Percentiles rank a stretch among this genome's conserved stretches.
These are phyloP conservation scores for Purpureocillium lavendulum DNA, from an alignment of 2,329 filamentous ascomycete genomes.

Conservation along the genomic window DNA sequence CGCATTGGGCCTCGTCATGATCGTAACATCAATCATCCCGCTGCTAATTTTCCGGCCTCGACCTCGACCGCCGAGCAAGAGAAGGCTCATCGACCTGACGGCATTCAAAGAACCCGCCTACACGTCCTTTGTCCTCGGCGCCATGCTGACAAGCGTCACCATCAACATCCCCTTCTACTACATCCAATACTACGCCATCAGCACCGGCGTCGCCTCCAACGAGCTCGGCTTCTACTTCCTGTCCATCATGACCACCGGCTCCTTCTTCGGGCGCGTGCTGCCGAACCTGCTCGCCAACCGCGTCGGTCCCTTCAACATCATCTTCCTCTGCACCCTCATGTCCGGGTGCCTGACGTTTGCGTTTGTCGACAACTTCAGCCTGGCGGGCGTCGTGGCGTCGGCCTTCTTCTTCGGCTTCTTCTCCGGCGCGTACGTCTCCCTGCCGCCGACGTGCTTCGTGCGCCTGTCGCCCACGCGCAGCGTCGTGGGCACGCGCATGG, in stretches of 20 bases:
- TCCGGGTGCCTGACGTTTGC: conserved; percentile 28
- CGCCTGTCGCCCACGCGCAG: conserved; percentile 25
- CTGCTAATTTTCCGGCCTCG: no score
- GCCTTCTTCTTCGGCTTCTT: conserved; percentile 36
- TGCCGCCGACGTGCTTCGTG: conserved; percentile 32
- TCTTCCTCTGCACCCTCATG: conserved; percentile 21
- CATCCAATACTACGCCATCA: conserved; percentile 31
- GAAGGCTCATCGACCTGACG: conserved; percentile 24
- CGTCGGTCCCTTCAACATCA: conserved; percentile 29
- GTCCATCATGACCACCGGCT: conserved; percentile 35
- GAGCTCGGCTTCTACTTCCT: conserved; percentile 32
- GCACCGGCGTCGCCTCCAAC: conserved; percentile 25
- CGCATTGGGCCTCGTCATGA: conserved; percentile 29
- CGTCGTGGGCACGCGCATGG: conserved; percentile 24
- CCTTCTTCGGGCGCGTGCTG: conserved; percentile 34
- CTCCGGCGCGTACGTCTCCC: conserved; percentile 33
- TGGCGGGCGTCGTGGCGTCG: conserved; percentile 29
- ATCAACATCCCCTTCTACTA: conserved; percentile 42
- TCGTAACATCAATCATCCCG: conserved; percentile 22
- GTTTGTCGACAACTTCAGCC: conserved; percentile 27
- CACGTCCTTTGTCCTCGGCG: conserved; percentile 24
- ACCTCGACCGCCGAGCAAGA: conserved; percentile 8
- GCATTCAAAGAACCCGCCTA: conserved; percentile 29
- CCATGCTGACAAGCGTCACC: conserved; percentile 12
- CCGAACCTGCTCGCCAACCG: conserved; percentile 36